Percentiles rank a stretch among this genome's conserved stretches.
These are phyloP conservation scores for Haberlea rhodopensis DNA, from an alignment of 257 asterid genomes.

Conservation along the genomic window DNA sequence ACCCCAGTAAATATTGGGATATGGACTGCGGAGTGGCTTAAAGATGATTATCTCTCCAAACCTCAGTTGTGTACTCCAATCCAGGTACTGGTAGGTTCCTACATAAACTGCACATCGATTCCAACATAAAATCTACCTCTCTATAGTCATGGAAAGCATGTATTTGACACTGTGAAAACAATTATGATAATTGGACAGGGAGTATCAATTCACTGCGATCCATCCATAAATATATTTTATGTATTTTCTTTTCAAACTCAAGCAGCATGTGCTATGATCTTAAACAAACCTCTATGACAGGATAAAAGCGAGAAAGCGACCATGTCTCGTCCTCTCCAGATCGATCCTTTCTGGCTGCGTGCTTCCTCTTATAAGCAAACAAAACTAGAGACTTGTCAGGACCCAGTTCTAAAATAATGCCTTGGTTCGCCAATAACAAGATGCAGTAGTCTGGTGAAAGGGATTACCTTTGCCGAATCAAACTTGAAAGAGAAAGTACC, in stretches of 20 bases:
- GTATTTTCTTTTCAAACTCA: conserved; percentile 14
- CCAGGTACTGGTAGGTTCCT: too few species aligned
- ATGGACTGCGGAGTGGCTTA: conserved; percentile 5
- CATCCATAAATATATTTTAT: not conserved
- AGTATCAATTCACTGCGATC: not conserved
- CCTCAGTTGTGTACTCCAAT: not conserved
- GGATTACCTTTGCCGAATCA: conserved; percentile 78
- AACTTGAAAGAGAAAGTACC: conserved; percentile 86
- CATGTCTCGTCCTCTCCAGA: conserved; percentile 86
- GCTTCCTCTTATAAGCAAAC: conserved; percentile 55
- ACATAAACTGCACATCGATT: not conserved
- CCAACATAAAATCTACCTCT: not conserved
- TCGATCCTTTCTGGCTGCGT: conserved; percentile 88
- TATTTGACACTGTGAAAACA: not conserved
- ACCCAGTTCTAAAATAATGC: conserved; percentile 22
- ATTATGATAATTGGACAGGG: not conserved
- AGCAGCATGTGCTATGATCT: conserved; percentile 23
- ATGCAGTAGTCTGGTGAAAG: conserved; percentile 11
- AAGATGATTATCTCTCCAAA: not conserved
- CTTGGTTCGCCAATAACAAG: too few species aligned
- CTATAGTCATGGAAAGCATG: conserved; percentile 7
- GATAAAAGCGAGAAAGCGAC: conserved; percentile 87
- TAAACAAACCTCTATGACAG: conserved; percentile 76
- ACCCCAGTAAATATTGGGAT: not conserved
- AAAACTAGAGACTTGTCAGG: conserved; percentile 37